Base-by-base conservation (phyloP, 1,284 basidiomycete genomes). In the Austroboletus niveus region DNA sequence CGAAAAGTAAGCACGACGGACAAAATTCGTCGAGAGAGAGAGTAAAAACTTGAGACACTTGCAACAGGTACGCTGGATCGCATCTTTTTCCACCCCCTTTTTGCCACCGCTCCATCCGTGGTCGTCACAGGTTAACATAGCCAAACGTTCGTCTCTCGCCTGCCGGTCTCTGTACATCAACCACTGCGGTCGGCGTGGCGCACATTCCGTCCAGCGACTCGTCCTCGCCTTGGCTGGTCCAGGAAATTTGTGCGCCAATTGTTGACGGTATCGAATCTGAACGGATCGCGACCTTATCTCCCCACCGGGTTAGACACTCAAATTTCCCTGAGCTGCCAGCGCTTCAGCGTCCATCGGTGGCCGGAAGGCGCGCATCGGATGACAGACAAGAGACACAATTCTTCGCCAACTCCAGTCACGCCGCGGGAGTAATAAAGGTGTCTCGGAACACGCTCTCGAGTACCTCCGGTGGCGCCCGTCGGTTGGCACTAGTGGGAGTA, bases 241-340 rank as follows among this genome's bases (percentile, higher is more conserved):
- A 47, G 63, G 63, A 46, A 62, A 49, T 20, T 20, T 24, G 2
- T 2, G 20, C 51, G 32, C 58, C 42, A 17, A 17, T 31, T 24
- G 31, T 34, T 31, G 46, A 51, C 40, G 34, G 41, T n/a, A 3
- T 44, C 46, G 20, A 57, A 67, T 67, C 65, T 64, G 24, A 45
- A 60, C 62, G 62, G 62, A 63, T 67, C 65, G 60, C 49, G 65
- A 64, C 65, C 65, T 63, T 63, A 63, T 68, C 62, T 63, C 62
- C 62, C 65, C 41, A 17, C 48, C 62, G 14, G 15, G 42, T 48
- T 51, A 54, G 56, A 49, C 53, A 35, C 22, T 6, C 12, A 22
- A 14, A 48, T 51, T 61, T 15, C 58, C 54, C 46, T 24, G 12
- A 39, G 39, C 22, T 38, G 61, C 60, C 61, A 48, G 27, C 41